Evolutionary conservation across 1,284 basidiomycete species (phyloP).

Genomic region (Heterobasidion irregulare): DNA sequence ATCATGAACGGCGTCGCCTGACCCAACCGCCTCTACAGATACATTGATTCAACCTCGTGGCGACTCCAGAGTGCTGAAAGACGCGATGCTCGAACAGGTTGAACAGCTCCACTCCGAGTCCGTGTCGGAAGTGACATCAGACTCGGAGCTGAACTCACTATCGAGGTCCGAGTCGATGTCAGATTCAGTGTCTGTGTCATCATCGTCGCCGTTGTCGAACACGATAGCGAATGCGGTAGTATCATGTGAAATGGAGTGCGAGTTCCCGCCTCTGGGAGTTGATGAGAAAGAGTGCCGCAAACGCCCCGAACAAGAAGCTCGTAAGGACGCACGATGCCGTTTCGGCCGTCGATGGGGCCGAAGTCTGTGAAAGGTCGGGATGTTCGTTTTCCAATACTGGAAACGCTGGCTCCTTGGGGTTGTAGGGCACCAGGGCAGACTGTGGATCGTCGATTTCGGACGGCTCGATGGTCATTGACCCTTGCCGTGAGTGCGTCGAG

Average conservation of each 20-base stretch:
- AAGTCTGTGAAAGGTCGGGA: background rate
- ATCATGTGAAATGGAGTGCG: slow-evolving; percentile 22
- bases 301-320: slow-evolving; percentile 27
- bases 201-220: background rate
- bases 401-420: background rate
- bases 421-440: background rate
- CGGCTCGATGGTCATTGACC: slow-evolving; percentile 1
- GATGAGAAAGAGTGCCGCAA: slow-evolving; percentile 25
- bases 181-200: background rate
- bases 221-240: background rate
- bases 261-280: slow-evolving; percentile 25
- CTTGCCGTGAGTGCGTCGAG: slow-evolving; percentile 13
- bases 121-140: slow-evolving; percentile 5
- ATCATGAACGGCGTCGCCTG: too few species aligned
- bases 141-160: slow-evolving; percentile 2
- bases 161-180: slow-evolving; percentile 1
- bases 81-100: slow-evolving; percentile 12
- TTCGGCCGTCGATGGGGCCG: slow-evolving; percentile 15
- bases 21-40: too few species aligned
- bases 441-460: background rate
- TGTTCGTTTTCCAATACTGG: background rate
- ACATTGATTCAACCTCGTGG: background rate
- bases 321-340: slow-evolving; percentile 27
- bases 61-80: slow-evolving; percentile 11
- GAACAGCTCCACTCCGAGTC: slow-evolving; percentile 11